Base-by-base conservation (phyloP, 331 rosid genomes). In the Pyracantha coccinea region DNA sequence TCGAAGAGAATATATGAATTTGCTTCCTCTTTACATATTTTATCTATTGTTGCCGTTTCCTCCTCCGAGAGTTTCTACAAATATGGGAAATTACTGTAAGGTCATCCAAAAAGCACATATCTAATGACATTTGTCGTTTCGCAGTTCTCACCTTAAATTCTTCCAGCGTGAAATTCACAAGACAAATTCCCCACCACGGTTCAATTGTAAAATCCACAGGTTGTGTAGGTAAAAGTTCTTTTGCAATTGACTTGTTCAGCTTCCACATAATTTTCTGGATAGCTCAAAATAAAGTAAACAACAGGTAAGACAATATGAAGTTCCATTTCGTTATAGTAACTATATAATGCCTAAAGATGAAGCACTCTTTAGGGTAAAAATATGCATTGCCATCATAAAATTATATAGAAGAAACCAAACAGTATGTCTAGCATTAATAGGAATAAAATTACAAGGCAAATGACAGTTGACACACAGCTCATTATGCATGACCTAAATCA, bases 211-310 rank as follows among this genome's bases (percentile, higher is more conserved):
- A 89, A 82, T 95, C 97, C 72, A 92, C 93, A 66, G 97, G 99
- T 64, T 92, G 97, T 60, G 87, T 77, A 24, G 99, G 99, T 84
- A 95, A 82, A 71, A 83, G 89, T 74, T 95, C 99, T 83, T 89
- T 95, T 73, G 97, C 99, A 77, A 95, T 92, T 68, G 99, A 92
- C 93, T 95, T 95, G 85, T 92, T 95, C 84, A 95, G 79, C 86
- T 95, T 95, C 99, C 99, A 95, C 99, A 84, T 95, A 73, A 95
- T 92, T 92, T 95, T 95, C 99, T 95, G 96, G 77, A 81, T 79
- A 80, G 80, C 82, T 81, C 93, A 84, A 89, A 85, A 80, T 59
- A 63, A 68, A 67, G 74, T 41, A 78, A 69, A 84, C 70, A 75
- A 70, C 24, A 8, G 62, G 85, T 82, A 74, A 87, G 78, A 77